Base-by-base conservation (phyloP, 306 rosid genomes). In the Vicia sativa region DNA sequence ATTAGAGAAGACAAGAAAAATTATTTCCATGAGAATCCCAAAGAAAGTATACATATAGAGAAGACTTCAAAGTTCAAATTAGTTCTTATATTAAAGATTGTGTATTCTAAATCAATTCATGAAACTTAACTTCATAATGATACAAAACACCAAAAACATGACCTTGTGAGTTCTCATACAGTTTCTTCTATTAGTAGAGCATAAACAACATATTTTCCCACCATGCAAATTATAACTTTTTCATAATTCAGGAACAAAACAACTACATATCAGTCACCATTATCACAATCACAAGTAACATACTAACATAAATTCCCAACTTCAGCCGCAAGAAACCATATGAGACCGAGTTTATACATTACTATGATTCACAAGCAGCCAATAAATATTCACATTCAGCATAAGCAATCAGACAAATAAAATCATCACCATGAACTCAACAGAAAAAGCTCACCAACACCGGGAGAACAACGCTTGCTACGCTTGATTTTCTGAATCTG, bases 401-500 rank as follows among this genome's bases (percentile, higher is more conserved):
- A 65, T 41, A 65, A 34, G 9, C 49, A 62, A 12, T 34, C 50
- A 52, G 18, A 2, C 28, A 65, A 52, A 49, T 14, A 58, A 43
- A 55, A 15, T 37, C 72, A 55, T 13, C 26, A 21, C 38, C 8
- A 59, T 35, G 38, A 71, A 69, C 19, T 49, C 39, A 31, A 13
- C 2, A 19, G 19, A 37, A 18, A 39, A 53, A 41, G 59, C 52
- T 86, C 81, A 86, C 85, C 87, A 9, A 83, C 28, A 11, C 74
- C 77, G 14, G 92, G 68, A 65, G 78, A 64, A 57, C 86, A 64
- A 57, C 86, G 83, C 42, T 85, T 84, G 69, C 86, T 64, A 80
- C 84, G 90, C 54, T 84, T 89, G 52, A 79, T 56, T 76, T 86
- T 86, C 45, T 83, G 84, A 64, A 89, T 74, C 78, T 77, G 86